Evolutionary conservation across 139 green algal species (phyloP).

Genomic region (Chlamydomonas schloesseri): DNA sequence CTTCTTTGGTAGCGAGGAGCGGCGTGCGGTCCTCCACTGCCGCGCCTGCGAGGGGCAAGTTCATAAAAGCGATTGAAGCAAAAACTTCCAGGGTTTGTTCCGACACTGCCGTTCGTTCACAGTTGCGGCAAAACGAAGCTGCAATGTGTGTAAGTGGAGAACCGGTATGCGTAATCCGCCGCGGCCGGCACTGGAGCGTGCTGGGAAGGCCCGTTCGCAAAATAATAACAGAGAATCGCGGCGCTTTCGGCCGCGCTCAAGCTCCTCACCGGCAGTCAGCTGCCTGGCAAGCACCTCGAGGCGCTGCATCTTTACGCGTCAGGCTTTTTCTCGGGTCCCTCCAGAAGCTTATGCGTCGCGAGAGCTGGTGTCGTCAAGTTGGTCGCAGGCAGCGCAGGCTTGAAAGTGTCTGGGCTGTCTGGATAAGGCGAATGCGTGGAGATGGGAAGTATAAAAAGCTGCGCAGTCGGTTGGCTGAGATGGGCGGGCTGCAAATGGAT

Average conservation of each 20-base stretch:
- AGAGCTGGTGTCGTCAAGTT: background rate
- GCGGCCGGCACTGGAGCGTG: background rate
- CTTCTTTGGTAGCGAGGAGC: constrained; percentile 8
- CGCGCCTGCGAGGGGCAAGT: background rate
- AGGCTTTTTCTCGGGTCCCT: background rate
- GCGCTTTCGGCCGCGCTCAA: background rate
- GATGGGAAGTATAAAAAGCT: no score
- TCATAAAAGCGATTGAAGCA: no score
- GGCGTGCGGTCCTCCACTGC: constrained; percentile 1
- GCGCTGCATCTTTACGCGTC: constrained; percentile 13
- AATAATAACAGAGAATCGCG: no score
- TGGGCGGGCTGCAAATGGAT: no score
- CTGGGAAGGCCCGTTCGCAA: background rate
- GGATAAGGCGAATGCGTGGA: no score
- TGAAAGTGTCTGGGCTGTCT: background rate
- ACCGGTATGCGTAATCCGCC: no score
- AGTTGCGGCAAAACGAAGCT: no score
- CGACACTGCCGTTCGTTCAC: no score
- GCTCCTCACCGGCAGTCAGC: constrained; percentile 14
- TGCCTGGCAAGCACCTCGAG: constrained; percentile 39
- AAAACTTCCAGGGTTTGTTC: no score
- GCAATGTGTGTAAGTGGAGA: no score
- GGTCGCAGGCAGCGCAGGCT: background rate
- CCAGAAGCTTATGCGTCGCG: no score
- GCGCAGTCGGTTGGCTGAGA: no score